These are phyloP conservation scores for Geosmithia flava DNA, from an alignment of 2,329 filamentous ascomycete species.

Conservation along the genomic window DNA sequence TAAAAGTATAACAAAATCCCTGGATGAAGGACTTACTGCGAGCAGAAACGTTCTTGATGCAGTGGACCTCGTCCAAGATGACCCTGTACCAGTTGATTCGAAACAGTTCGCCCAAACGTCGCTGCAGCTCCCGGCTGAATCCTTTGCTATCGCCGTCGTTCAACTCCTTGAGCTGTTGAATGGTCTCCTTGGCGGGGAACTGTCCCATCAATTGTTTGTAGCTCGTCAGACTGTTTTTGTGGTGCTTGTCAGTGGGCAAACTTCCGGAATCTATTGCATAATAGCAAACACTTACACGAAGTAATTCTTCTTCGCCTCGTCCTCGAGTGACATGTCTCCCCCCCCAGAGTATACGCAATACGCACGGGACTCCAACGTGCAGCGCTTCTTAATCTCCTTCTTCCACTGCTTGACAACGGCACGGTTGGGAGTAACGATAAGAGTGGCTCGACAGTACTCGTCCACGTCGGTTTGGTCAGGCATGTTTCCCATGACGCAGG, in stretches of 20 bases:
- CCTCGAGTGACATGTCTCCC: constrained; percentile 4
- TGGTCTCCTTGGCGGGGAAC: constrained; percentile 1
- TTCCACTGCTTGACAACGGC: constrained; percentile 14
- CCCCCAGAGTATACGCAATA: background rate
- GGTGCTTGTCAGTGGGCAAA: too few relatives aligned
- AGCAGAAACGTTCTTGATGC: constrained; percentile 34
- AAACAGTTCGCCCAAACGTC: constrained; percentile 4
- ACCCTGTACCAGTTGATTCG: constrained; percentile 33
- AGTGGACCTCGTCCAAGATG: constrained; percentile 44
- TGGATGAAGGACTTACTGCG: constrained; percentile 12
- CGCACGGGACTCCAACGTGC: background rate
- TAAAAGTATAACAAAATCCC: background rate
- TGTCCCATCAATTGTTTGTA: constrained; percentile 13
- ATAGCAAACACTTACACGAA: too few relatives aligned
- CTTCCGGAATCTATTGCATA: too few relatives aligned
- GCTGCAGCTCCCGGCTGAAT: background rate
- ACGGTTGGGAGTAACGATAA: constrained; percentile 17
- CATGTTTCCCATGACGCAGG: constrained; percentile 53
- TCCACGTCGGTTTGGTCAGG: constrained; percentile 21
- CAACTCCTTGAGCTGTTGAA: background rate
- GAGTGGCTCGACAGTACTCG: constrained; percentile 20
- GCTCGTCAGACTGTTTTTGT: constrained; percentile 17
- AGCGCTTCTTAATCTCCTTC: constrained; percentile 12
- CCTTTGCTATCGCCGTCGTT: background rate
- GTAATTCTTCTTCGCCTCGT: background rate